Conservation (phyloP, 2,329 filamentous ascomycete genomes). For the Pseudopithomyces maydicus region DNA sequence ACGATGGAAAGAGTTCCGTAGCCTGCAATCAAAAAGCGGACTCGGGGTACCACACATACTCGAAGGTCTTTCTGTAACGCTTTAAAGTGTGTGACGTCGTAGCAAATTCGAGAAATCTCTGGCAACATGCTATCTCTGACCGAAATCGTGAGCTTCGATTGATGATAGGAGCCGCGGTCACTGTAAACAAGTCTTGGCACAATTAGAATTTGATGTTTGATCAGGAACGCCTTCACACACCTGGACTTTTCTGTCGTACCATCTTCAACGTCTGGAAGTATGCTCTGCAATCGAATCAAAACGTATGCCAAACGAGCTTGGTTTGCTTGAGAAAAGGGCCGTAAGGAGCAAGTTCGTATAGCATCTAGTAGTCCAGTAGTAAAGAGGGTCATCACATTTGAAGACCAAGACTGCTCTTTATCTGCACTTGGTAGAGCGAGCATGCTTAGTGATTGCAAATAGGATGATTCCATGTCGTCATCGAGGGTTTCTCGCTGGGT, state of each 20-base stretch:
- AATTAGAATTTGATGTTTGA: background rate
- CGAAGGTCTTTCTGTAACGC: conserved; percentile 36
- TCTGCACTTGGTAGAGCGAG: conserved; percentile 12
- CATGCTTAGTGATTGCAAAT: conserved; percentile 29
- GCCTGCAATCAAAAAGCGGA: background rate
- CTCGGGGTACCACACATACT: conserved; percentile 22
- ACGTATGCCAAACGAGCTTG: conserved; percentile 30
- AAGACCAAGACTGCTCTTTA: conserved; percentile 12
- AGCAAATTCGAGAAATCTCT: conserved; percentile 23
- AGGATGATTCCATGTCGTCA: conserved; percentile 27
- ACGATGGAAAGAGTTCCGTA: background rate
- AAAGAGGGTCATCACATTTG: conserved; percentile 27
- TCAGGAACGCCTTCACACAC: background rate
- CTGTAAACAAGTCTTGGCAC: background rate
- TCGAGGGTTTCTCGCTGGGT: conserved; percentile 15
- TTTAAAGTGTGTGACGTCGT: conserved; percentile 20
- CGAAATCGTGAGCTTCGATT: conserved; percentile 7
- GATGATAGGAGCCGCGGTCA: background rate
- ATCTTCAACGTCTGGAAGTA: conserved; percentile 5
- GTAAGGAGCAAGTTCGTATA: conserved; percentile 18
- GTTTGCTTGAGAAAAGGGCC: conserved; percentile 21
- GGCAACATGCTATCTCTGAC: conserved; percentile 22
- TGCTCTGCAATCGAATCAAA: conserved; percentile 22
- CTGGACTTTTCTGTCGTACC: background rate
- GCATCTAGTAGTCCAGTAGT: conserved; percentile 23